Conservation (phyloP, 2,329 filamentous ascomycete species). For the Trichothecium roseum region DNA sequence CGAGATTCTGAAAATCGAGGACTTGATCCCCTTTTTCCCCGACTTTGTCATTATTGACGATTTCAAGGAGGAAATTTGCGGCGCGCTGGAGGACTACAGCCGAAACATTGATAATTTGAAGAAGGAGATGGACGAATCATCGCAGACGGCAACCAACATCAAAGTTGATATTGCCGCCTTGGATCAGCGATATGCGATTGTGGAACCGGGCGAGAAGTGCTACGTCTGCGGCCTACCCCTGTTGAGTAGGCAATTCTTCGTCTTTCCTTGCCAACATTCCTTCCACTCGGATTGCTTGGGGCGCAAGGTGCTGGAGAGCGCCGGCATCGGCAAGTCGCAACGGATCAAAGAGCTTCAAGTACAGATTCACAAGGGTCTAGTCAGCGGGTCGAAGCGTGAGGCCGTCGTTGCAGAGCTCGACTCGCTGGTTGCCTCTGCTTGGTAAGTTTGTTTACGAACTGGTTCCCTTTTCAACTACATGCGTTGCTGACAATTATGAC, state of each 20-base stretch:
- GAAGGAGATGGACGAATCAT: constrained; percentile 91
- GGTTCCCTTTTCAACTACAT: too few species aligned
- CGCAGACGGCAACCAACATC: constrained; percentile 81
- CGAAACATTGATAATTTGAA: constrained; percentile 82
- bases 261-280: constrained; percentile 95
- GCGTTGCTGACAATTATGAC: constrained; percentile 12
- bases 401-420: constrained; percentile 82
- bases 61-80: constrained; percentile 97
- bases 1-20: constrained; percentile 87
- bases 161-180: constrained; percentile 78
- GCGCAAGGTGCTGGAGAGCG: constrained; percentile 72
- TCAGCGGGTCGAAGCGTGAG: constrained; percentile 63
- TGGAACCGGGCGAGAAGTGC: constrained; percentile 91
- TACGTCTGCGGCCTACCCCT: constrained; percentile 80
- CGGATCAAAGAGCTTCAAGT: constrained; percentile 78
- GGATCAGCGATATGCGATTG: constrained; percentile 86
- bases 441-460: too few species aligned
- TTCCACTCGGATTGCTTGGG: constrained; percentile 95
- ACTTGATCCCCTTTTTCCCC: constrained; percentile 95
- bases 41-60: constrained; percentile 98
- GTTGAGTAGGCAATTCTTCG: constrained; percentile 87
- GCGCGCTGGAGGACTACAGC: constrained; percentile 85
- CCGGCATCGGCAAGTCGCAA: constrained; percentile 63
- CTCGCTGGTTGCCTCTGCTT: constrained; percentile 79
- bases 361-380: constrained; percentile 67